Evolutionary conservation across 495 filamentous ascomycete species (phyloP), one percentile per base, ranked within the genome.

Genomic region (Daldinia concentrica): DNA sequence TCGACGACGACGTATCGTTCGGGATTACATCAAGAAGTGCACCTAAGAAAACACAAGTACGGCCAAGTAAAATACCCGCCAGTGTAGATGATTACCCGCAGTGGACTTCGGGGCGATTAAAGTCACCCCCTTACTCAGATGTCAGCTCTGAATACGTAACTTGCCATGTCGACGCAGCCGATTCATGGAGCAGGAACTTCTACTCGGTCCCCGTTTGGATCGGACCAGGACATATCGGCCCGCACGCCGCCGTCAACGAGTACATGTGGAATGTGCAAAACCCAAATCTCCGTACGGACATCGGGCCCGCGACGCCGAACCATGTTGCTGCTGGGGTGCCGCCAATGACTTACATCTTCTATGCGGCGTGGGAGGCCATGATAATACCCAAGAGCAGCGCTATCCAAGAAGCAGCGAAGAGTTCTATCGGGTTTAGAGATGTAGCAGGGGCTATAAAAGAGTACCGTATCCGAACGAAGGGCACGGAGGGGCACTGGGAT

Each of bases 281-380:
- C n/a, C 30, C 67, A 0, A 37, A 50, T 4, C 56, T 83, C 3
- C 71, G 72, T n/a, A 26, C 62, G 30, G 54, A 73, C 32, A 54
- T 78, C 14, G 73, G 72, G 7, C 82, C 82, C 4, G 82, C 79
- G 7, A 77, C 77, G 11, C 82, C 82, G 3, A 74, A 66, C 52
- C 82, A 85, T 36, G 72, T 82, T 11, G 73, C 69, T 0, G 79
- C 82, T 0, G 83, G 83, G 7, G 81, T 80, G 51, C 83, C 83
- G 19, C 37, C 71, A 7, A 63, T 79, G 1, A 57, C 61, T 12
- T 77, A 69, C 36, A 65, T 85, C 24, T 85, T 80, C 61, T 56
- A 74, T 26, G 78, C 67, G 0, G 82, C 82, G 11, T 85, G 83
- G 83, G 74, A 79, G 24, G 74, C 78, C 6, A 80, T 83, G 43